phyloP scores from a whole-genome alignment of 2,329 filamentous ascomycete species.

The Exophiala alcalophila region DNA sequence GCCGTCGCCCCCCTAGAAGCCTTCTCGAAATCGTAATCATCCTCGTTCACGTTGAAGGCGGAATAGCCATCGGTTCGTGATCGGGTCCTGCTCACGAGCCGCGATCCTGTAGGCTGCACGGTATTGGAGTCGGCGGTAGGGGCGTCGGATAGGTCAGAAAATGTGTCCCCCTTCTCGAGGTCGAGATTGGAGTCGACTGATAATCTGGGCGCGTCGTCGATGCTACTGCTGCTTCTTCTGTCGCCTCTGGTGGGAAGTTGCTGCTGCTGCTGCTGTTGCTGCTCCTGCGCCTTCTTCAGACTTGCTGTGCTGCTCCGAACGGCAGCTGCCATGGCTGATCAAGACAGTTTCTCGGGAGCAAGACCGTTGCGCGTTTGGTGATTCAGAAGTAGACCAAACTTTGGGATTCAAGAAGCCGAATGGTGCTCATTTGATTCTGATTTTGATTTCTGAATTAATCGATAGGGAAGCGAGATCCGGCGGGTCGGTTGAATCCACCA shows the following conservation, averaged over 20 bases:
- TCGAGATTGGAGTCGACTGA: slow-evolving; percentile 4
- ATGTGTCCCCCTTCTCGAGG: slow-evolving; percentile 17
- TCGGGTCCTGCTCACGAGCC: neutral
- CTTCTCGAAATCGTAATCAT: slow-evolving; percentile 1
- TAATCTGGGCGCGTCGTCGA: neutral
- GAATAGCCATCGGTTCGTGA: slow-evolving; percentile 15
- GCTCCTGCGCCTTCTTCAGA: neutral
- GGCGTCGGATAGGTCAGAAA: neutral
- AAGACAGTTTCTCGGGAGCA: neutral
- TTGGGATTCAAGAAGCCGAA: neutral
- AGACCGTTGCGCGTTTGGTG: neutral
- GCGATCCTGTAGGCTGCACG: neutral
- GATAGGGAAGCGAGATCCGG: no score
- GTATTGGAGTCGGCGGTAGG: neutral
- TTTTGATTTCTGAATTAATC: neutral
- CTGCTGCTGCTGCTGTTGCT: slow-evolving; percentile 1
- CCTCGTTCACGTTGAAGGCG: slow-evolving; percentile 5
- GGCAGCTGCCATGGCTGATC: no score
- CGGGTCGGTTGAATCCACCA: no score
- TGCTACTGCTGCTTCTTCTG: neutral
- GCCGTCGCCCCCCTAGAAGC: neutral
- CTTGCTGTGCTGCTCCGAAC: neutral
- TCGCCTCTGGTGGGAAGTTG: neutral
- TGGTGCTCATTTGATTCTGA: no score
- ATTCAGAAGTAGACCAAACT: neutral